Evolutionary conservation across 768 basidiomycete species (phyloP).

Genomic region (Lyophyllum atratum): DNA sequence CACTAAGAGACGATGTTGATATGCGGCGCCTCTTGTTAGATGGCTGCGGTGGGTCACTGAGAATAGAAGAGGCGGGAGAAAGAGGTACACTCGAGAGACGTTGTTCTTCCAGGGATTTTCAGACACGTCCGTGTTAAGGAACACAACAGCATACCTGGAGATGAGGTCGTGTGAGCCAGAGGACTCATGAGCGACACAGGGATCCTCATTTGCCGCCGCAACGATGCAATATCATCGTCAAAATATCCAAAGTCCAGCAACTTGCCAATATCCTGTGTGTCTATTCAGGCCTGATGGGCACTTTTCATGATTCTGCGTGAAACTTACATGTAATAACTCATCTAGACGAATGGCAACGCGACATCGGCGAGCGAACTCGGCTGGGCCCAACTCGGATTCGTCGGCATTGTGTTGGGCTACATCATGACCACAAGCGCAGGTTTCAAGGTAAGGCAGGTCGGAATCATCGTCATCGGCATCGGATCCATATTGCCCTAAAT

Average conservation of each 20-base stretch:
- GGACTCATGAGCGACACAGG: slow-evolving; percentile 54
- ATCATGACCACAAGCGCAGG: slow-evolving; percentile 72
- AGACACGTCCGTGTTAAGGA: slow-evolving; percentile 6
- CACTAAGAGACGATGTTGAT: slow-evolving; percentile 56
- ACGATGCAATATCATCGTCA: slow-evolving; percentile 67
- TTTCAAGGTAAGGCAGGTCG: slow-evolving; percentile 51
- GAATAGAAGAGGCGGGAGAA: slow-evolving; percentile 51
- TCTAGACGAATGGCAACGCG: slow-evolving; percentile 81
- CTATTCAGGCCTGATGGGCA: neutral
- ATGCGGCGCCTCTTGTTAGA: slow-evolving; percentile 54
- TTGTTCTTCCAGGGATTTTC: slow-evolving; percentile 27
- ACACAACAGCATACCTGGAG: slow-evolving; percentile 45
- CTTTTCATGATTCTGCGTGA: neutral
- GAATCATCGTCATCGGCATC: slow-evolving; percentile 72
- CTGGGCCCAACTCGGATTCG: slow-evolving; percentile 50
- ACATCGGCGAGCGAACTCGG: slow-evolving; percentile 71
- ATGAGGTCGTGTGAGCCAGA: slow-evolving; percentile 43
- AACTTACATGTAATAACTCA: slow-evolving; percentile 74
- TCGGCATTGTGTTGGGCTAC: slow-evolving; percentile 69
- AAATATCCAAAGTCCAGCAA: slow-evolving; percentile 80
- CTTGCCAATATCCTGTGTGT: slow-evolving; percentile 65
- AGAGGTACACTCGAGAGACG: slow-evolving; percentile 32
- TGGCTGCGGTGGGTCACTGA: slow-evolving; percentile 49
- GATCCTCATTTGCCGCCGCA: slow-evolving; percentile 70
- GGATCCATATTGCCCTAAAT: slow-evolving; percentile 67